These are phyloP conservation scores for Cystobasidium tubakii DNA, from an alignment of 768 basidiomycete species.

Conservation along the genomic window DNA sequence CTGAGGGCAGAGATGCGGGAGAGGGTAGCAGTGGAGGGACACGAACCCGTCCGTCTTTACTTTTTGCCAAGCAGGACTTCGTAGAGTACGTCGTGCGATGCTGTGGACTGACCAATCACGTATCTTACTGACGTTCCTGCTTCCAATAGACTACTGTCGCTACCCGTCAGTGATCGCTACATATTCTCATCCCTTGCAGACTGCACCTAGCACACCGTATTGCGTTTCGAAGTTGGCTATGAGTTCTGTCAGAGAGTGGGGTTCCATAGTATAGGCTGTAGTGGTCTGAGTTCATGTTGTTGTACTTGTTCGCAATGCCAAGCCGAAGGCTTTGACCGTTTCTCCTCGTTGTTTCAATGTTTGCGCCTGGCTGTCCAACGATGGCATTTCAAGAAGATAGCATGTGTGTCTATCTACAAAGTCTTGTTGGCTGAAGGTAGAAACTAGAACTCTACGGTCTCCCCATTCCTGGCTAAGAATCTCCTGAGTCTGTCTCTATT, in stretches of 20 bases:
- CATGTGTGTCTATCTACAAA: too few relatives aligned
- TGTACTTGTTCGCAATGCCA: neutral
- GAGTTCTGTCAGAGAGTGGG: neutral
- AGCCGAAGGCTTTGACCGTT: neutral
- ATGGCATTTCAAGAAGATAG: too few relatives aligned
- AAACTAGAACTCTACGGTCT: neutral
- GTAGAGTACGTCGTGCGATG: slow-evolving; percentile 30
- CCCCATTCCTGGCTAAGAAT: slow-evolving; percentile 19
- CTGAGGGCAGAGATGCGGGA: neutral
- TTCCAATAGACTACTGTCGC: neutral
- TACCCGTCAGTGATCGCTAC: slow-evolving; percentile 6
- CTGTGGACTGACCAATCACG: too few relatives aligned
- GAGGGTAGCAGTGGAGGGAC: neutral
- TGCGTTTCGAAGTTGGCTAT: neutral
- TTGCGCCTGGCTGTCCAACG: too few relatives aligned
- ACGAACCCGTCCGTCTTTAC: slow-evolving; percentile 12
- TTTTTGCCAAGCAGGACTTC: slow-evolving; percentile 33
- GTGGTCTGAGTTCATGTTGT: neutral
- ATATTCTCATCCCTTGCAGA: slow-evolving; percentile 28
- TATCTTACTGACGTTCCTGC: neutral
- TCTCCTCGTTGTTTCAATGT: neutral
- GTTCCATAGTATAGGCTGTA: neutral
- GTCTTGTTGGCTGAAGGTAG: too few relatives aligned
- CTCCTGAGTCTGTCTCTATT: slow-evolving; percentile 20
- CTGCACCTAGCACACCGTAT: slow-evolving; percentile 7